A percentile compares a stretch with the other conserved stretches of the same genome.
These are phyloP conservation scores for Euryodendron excelsum DNA, from an alignment of 148 eudicot species.

Conservation along the genomic window DNA sequence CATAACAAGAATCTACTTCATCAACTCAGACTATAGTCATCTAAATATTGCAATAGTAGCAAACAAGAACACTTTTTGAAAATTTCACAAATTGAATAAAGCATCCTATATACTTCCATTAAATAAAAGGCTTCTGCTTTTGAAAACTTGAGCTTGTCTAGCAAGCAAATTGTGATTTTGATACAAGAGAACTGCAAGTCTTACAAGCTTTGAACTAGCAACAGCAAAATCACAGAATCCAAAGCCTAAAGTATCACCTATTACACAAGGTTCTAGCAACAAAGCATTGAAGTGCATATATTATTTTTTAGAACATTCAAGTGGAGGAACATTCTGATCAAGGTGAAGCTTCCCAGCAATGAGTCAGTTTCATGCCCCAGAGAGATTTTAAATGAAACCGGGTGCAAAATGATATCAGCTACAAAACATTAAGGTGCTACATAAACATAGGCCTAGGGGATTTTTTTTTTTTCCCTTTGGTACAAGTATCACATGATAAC, in stretches of 20 bases:
- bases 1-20: too few species aligned
- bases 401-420: neutral
- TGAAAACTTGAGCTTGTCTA: conserved; percentile 4
- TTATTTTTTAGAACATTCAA: neutral
- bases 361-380: neutral
- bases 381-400: neutral
- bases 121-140: neutral
- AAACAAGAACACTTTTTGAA: neutral
- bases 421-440: neutral
- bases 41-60: neutral
- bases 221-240: neutral
- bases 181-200: neutral
- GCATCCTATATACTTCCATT: neutral
- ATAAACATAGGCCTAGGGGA: too few species aligned
- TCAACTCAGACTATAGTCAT: neutral
- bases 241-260: neutral
- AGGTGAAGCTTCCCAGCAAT: neutral
- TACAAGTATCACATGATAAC: too few species aligned
- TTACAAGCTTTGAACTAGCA: neutral
- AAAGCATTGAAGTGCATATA: neutral
- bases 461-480: too few species aligned
- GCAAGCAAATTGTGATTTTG: neutral
- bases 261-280: neutral
- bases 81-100: neutral
- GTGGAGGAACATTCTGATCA: neutral